Evolutionary conservation across 208 protist species (phyloP), one percentile per base, ranked within the genome.

Genomic region (Novymonas esmeraldas): DNA sequence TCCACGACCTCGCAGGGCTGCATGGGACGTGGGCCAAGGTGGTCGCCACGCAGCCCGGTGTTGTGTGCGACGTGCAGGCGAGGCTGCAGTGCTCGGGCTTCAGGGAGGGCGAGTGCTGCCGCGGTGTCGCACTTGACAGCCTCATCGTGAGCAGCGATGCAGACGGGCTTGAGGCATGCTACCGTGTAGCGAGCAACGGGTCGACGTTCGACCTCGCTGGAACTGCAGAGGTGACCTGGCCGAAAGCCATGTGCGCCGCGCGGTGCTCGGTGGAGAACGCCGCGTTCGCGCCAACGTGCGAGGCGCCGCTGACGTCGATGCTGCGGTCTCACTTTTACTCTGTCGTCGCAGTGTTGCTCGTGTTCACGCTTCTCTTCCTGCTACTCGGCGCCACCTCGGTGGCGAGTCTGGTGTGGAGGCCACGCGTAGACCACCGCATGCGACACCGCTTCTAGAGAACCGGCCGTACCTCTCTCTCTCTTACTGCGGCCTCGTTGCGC

Each of bases 1-100:
- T 65, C 39, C 22, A 63, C 29, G 22, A 55, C 13, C 29, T 56
- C 24, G 28, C 41, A 20, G 55, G 57, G 3, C 36, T 84, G 34
- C 48, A 51, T 0, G 3, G 9, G 33, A 13, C 42, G 42, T 89
- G 82, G 82, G 22, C 48, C 5, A 51, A 54, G 5, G 46, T 74
- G 18, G 82, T 84, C 26, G 14, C 34, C 6, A 6, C 20, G 42
- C 13, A 60, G 39, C 71, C 75, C 11, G 14, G 20, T 11, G 18
- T 73, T 2, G 64, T 85, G 18, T 90, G 84, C 51, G 68, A 70
- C 33, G 38, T 85, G 3, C 68, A 90, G 49, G 20, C 62, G 1
- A 50, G 26, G 10, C 57, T 87, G n/a, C 16, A 54, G 49, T 90
- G 85, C 67, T 83, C 81, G 1, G 85, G 85, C 0, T 87, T 77